Percentiles rank a stretch among this genome's conserved stretches.
Conservation (phyloP, 2,329 filamentous ascomycete genomes). For the Aspergillus niger region DNA sequence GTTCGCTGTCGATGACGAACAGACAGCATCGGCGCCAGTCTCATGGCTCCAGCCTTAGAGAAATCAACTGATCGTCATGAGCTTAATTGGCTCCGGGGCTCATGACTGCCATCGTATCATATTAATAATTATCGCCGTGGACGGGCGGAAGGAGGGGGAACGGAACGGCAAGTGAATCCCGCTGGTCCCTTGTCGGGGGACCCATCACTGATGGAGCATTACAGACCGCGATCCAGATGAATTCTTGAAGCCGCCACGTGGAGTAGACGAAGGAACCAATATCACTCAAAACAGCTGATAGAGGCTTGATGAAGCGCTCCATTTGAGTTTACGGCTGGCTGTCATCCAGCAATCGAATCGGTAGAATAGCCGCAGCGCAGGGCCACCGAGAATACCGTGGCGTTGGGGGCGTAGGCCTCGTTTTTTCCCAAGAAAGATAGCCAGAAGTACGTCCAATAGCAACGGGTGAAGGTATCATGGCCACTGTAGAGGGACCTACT, state of each 20-base stretch:
- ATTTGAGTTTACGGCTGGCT: not conserved
- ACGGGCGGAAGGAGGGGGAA: conserved; percentile 1
- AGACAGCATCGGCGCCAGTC: not conserved
- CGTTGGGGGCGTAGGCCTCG: not conserved
- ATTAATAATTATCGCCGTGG: not conserved
- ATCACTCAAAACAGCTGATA: not conserved
- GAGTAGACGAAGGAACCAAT: not conserved
- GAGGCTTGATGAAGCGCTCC: not conserved
- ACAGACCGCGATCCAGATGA: not conserved
- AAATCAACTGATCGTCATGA: not conserved
- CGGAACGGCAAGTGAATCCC: not conserved
- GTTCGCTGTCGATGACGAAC: not conserved
- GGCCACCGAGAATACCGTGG: not conserved
- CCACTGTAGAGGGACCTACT: not conserved
- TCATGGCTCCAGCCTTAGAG: not conserved
- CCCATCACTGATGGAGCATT: conserved; percentile 3
- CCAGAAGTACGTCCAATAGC: not conserved
- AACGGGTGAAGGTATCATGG: not conserved
- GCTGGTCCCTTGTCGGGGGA: not conserved
- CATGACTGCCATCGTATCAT: not conserved
- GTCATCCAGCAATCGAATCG: conserved; percentile 3
- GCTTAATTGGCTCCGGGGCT: not conserved
- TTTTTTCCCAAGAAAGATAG: not conserved
- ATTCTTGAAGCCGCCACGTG: conserved; percentile 5
- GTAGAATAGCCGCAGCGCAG: not conserved